Percentiles rank a stretch among this genome's conserved stretches.
Evolutionary conservation across 2,329 filamentous ascomycete genomes (phyloP).

Genomic region (Parastagonospora avenae): DNA sequence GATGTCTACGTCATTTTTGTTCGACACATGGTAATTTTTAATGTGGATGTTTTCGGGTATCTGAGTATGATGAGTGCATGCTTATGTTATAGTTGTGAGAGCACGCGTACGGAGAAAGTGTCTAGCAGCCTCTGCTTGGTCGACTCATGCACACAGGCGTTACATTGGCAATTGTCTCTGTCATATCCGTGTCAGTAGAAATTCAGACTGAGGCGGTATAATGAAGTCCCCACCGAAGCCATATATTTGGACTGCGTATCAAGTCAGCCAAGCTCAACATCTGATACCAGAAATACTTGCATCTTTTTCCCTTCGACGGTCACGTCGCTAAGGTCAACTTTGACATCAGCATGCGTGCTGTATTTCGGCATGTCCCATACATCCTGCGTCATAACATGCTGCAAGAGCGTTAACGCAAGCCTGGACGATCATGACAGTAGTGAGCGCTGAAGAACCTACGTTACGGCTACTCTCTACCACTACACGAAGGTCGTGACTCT

Average conservation of each 20-base stretch:
- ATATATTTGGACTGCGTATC: slow-evolving; percentile 2
- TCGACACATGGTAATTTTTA: slow-evolving; percentile 10
- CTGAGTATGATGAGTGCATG: slow-evolving; percentile 2
- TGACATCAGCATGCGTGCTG: neutral
- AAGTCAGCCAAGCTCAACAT: neutral
- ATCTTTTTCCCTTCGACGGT: neutral
- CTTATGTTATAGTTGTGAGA: neutral
- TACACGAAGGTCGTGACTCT: too few species aligned
- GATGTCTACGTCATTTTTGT: slow-evolving; percentile 18
- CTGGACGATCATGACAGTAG: too few species aligned
- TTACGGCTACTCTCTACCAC: too few species aligned
- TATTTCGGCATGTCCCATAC: neutral
- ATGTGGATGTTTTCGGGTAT: slow-evolving; percentile 39
- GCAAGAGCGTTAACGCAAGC: too few species aligned
- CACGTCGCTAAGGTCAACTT: neutral
- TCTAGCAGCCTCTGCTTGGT: slow-evolving; percentile 73
- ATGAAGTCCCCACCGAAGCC: slow-evolving; percentile 1
- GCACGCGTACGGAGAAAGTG: slow-evolving; percentile 63
- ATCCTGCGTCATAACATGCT: too few species aligned
- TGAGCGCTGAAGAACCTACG: too few species aligned
- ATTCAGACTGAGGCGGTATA: neutral
- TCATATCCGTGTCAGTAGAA: neutral
- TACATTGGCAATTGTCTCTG: slow-evolving; percentile 74
- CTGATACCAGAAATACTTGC: neutral
- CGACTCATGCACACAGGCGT: slow-evolving; percentile 68